Evolutionary conservation across 768 basidiomycete genomes (phyloP).

Genomic region (Dioszegia aurantiaca): DNA sequence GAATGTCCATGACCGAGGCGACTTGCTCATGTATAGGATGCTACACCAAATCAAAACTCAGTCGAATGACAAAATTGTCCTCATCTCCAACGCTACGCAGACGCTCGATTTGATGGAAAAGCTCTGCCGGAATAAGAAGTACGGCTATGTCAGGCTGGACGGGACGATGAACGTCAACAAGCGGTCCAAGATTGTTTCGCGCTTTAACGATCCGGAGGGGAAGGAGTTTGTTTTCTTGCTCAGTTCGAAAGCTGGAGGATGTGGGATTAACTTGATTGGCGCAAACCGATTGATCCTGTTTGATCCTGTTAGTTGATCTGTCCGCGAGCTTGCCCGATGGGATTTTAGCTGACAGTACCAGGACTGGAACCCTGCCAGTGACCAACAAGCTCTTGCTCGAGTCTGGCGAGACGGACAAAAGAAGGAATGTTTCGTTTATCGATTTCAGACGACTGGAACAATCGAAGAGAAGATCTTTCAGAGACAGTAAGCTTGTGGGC

Average conservation of each 20-base stretch:
- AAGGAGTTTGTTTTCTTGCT: conserved; percentile 53
- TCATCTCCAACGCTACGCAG: conserved; percentile 96
- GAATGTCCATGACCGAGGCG: not conserved
- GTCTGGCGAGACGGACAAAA: conserved; percentile 99
- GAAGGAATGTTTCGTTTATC: conserved; percentile 99
- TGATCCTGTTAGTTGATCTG: conserved; percentile 58
- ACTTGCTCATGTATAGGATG: conserved; percentile 59
- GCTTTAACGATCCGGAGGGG: conserved; percentile 53
- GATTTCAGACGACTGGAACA: conserved; percentile 93
- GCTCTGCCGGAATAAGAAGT: conserved; percentile 82
- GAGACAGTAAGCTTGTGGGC: conserved; percentile 59
- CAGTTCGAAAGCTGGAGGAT: conserved; percentile 53
- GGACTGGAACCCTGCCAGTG: conserved; percentile 97
- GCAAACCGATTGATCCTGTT: conserved; percentile 53
- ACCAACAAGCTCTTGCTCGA: conserved; percentile 95
- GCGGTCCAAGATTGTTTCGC: conserved; percentile 71
- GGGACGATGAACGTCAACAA: conserved; percentile 90
- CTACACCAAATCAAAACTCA: conserved; percentile 74
- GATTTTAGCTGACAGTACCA: conserved; percentile 19
- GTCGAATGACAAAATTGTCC: conserved; percentile 89
- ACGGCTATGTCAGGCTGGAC: conserved; percentile 86
- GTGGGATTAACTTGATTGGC: conserved; percentile 54
- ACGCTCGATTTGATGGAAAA: conserved; percentile 91
- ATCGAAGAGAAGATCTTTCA: conserved; percentile 99
- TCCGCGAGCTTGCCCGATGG: conserved; percentile 8